phyloP scores from a whole-genome alignment of 148 eudicot genomes.

The Rhododendron ovatum region DNA sequence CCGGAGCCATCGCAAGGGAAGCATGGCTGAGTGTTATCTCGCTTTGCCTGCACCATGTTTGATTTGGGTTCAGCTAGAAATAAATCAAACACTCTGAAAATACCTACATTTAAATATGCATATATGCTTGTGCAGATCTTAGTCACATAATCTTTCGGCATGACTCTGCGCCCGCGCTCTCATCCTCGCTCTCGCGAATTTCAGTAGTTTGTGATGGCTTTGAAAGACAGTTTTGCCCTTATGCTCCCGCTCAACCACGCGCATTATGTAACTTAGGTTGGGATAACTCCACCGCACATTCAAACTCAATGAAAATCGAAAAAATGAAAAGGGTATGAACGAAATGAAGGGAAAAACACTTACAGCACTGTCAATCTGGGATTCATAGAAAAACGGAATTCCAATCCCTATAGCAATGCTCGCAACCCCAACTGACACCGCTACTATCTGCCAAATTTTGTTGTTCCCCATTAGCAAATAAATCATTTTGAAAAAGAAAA shows the following conservation, averaged over 20 bases:
- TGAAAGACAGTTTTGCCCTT: not conserved
- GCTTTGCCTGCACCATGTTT: conserved; percentile 55
- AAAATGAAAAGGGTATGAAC: not conserved
- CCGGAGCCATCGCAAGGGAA: conserved; percentile 91
- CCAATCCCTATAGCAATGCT: conserved; percentile 94
- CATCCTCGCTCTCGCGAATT: not conserved
- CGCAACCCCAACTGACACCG: conserved; percentile 74
- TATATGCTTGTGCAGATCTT: not conserved
- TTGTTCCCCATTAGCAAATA: not conserved
- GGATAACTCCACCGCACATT: not conserved
- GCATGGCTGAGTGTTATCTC: conserved; percentile 89
- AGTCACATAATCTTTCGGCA: not conserved
- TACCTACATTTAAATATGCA: not conserved
- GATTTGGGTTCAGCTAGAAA: conserved; percentile 2
- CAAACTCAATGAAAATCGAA: not conserved
- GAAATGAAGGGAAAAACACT: conserved; percentile 11
- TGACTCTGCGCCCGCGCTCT: not conserved
- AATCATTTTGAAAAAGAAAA: not conserved
- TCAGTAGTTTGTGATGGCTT: not conserved
- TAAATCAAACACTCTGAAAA: not conserved
- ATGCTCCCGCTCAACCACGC: no score
- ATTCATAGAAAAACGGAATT: conserved; percentile 80
- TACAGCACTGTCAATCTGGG: conserved; percentile 91
- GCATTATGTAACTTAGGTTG: not conserved
- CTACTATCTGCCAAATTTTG: conserved; percentile 51